These are phyloP conservation scores for Centaurea solstitialis DNA, from an alignment of 129 eudicot species.

Conservation along the genomic window DNA sequence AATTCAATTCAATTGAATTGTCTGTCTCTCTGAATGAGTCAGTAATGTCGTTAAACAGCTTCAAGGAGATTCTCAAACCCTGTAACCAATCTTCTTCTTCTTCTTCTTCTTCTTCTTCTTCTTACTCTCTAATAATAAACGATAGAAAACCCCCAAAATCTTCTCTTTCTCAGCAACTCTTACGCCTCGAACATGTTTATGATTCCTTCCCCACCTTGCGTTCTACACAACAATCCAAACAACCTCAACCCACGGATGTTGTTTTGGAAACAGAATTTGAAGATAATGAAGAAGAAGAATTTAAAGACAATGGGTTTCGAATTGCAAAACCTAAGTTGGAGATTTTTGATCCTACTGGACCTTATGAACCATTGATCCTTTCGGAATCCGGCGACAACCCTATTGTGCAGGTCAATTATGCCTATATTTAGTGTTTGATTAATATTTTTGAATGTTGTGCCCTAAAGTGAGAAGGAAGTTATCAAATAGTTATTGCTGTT, in stretches of 20 bases:
- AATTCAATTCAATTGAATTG: too few relatives aligned
- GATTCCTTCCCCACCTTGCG: constrained; percentile 12
- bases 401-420: constrained; percentile 56
- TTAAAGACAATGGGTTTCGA: constrained; percentile 19
- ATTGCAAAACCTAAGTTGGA: constrained; percentile 43
- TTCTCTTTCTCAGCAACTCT: constrained; percentile 65
- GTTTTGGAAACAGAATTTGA: constrained; percentile 3
- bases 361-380: constrained; percentile 73
- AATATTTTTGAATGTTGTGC: background rate
- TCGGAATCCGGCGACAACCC: constrained; percentile 50
- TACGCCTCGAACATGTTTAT: constrained; percentile 50
- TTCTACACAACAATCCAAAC: constrained; percentile 22
- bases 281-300: background rate
- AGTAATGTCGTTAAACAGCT: constrained; percentile 59
- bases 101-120: constrained; percentile 21
- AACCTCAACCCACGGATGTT: constrained; percentile 2
- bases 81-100: constrained; percentile 38
- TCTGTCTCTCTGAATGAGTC: background rate
- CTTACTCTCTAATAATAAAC: constrained; percentile 19
- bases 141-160: constrained; percentile 81
- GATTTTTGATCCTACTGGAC: constrained; percentile 60
- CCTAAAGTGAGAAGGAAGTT: too few relatives aligned
- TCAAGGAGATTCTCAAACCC: constrained; percentile 71
- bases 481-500: background rate
- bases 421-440: background rate